A percentile compares a stretch with the other conserved stretches of the same genome.
These are phyloP conservation scores for Pseudohalonectria lignicola DNA, from an alignment of 2,329 filamentous ascomycete genomes.

Conservation along the genomic window DNA sequence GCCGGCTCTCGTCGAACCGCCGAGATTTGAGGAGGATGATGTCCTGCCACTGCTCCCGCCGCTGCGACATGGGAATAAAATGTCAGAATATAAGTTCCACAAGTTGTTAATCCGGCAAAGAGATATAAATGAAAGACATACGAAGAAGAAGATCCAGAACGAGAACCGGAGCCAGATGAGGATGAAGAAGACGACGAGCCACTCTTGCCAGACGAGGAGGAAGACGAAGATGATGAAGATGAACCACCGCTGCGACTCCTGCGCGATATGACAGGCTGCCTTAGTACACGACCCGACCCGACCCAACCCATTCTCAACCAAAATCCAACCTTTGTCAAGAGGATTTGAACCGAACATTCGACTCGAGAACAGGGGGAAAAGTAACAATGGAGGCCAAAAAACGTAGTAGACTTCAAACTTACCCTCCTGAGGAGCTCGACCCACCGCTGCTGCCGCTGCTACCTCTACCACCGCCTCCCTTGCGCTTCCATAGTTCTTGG, in stretches of 20 bases:
- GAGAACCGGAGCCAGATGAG: not conserved
- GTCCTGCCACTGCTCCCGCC: constrained; percentile 5
- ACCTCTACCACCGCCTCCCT: constrained; percentile 37
- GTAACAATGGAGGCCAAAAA: too few relatives aligned
- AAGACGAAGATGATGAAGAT: constrained; percentile 5
- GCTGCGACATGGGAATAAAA: not conserved
- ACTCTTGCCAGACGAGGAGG: constrained; percentile 15
- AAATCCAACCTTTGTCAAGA: too few relatives aligned
- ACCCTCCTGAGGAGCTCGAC: constrained; percentile 13
- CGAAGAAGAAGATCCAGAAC: constrained; percentile 3
- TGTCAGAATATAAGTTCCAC: constrained; percentile 2
- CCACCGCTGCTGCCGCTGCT: constrained; percentile 3
- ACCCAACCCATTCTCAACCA: too few relatives aligned
- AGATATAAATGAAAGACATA: constrained; percentile 5
- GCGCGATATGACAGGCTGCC: too few relatives aligned
- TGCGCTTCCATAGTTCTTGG: constrained; percentile 46
- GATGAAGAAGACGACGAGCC: constrained; percentile 9
- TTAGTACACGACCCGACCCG: not conserved
- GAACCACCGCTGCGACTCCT: too few relatives aligned
- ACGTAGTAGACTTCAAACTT: too few relatives aligned
- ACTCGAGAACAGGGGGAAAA: too few relatives aligned
- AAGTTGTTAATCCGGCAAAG: constrained; percentile 2
- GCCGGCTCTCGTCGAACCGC: constrained; percentile 44
- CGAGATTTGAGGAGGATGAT: constrained; percentile 25
- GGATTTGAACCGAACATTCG: not conserved